phyloP scores from a whole-genome alignment of 139 green algal species.

The Asterochloris erici region DNA sequence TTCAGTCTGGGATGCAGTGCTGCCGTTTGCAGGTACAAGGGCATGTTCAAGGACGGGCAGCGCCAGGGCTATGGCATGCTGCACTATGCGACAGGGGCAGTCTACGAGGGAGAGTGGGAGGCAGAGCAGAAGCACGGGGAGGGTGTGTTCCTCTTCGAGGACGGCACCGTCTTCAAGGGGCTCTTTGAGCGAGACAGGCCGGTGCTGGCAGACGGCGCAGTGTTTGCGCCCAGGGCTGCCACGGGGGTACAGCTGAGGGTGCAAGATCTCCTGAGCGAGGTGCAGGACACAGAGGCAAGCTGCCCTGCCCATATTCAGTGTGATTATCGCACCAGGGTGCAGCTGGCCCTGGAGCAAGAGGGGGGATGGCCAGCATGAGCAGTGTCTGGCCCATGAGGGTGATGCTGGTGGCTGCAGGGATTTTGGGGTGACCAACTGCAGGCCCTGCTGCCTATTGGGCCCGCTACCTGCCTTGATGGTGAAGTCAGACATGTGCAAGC shows the following conservation, averaged over 20 bases:
- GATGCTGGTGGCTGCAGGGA: no score
- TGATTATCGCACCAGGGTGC: no score
- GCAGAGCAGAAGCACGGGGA: constrained; percentile 31
- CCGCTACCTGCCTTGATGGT: no score
- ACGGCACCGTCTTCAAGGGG: constrained; percentile 44
- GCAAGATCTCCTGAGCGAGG: constrained; percentile 49
- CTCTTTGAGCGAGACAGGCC: constrained; percentile 52
- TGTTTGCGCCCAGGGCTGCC: constrained; percentile 28
- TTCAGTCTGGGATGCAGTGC: not conserved
- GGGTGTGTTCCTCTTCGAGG: constrained; percentile 44
- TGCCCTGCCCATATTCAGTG: no score
- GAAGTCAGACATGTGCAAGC: no score
- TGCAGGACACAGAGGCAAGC: constrained; percentile 17
- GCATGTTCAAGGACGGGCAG: constrained; percentile 53
- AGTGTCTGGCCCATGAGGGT: no score
- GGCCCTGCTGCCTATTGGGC: no score
- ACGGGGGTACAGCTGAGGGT: constrained; percentile 38
- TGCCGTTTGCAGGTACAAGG: constrained; percentile 43
- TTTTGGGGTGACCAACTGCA: no score
- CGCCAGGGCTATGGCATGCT: constrained; percentile 54
- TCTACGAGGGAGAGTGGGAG: constrained; percentile 49
- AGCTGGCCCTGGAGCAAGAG: no score
- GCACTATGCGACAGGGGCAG: constrained; percentile 57
- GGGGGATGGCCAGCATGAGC: no score
- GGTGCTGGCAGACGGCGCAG: constrained; percentile 25